Base-by-base conservation (phyloP, 2,329 filamentous ascomycete species). In the Cercospora zeina region DNA sequence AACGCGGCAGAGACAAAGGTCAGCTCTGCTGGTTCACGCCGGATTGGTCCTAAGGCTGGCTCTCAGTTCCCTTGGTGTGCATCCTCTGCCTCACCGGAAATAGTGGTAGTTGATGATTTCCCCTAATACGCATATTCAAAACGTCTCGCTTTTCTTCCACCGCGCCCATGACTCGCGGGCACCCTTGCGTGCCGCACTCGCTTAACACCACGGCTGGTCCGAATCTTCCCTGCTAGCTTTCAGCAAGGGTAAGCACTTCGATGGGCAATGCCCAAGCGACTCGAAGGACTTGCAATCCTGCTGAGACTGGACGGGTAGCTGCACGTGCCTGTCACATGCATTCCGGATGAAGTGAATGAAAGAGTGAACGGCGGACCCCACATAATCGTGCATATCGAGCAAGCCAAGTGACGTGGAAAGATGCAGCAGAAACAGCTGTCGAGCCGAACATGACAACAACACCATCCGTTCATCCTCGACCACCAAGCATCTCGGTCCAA, bases 251-350 rank as follows among this genome's bases (percentile, higher is more conserved):
- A 13, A 51, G 36, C 30, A 51, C 56, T 58, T 49, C 42, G 33
- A 34, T 49, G 34, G 47, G 31, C 47, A 51, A 50, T 45, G 30
- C 56, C 13, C 33, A 49, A 21, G 45, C 39, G 34, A n/a, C 24
- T 45, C 11, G 16, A 51, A 50, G 42, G 42, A 49, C 27, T 39
- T 42, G 21, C 42, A 58, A 58, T 50, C 56, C 47, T 58, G 56
- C 33, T 34, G 36, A 19, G 19, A 42, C 31, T 33, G 16, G 16
- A 34, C 24, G 30, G 27, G 19, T 27, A 49, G 42, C 34, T 47
- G 56, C 56, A 50, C 56, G 56, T 58, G 56, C 56, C 42, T 58
- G 36, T 58, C 56, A 58, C 42, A 49, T 58, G 56, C 45, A 39
- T n/a, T n/a, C 27, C 19, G 45, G 14, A 42, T 42, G 42, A 58